A percentile compares a stretch with the other conserved stretches of the same genome.
Conservation (phyloP, 2,329 filamentous ascomycete genomes). For the Beauveria sp. region DNA sequence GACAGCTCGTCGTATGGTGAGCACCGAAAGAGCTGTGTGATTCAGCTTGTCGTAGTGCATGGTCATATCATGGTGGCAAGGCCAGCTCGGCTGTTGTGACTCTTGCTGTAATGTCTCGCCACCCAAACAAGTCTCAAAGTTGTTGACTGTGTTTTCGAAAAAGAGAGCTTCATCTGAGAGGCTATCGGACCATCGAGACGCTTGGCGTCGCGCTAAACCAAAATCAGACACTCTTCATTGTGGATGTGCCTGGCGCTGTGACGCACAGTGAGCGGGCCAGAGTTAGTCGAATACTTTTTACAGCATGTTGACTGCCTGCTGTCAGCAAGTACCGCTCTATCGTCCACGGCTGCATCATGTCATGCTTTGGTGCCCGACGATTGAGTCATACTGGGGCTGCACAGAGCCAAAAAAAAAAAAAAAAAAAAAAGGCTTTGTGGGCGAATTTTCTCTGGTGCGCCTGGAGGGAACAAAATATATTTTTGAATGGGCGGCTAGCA, state of each 20-base stretch:
- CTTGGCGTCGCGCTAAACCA: not conserved
- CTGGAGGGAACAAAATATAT: not conserved
- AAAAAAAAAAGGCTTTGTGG: slow-evolving; percentile 1
- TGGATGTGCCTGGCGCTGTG: not conserved
- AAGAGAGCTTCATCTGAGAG: not conserved
- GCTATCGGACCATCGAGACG: not conserved
- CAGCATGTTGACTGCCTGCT: not conserved
- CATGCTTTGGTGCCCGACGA: slow-evolving; percentile 6
- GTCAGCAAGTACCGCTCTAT: not conserved
- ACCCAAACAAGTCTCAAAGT: not conserved
- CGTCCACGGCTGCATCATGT: not conserved
- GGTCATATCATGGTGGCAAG: slow-evolving; percentile 8
- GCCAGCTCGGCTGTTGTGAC: not conserved
- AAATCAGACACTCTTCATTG: not conserved
- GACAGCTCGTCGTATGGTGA: not conserved
- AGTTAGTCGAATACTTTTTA: not conserved
- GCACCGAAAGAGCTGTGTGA: not conserved
- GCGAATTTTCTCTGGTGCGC: not conserved
- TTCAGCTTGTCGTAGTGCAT: slow-evolving; percentile 1
- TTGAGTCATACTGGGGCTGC: slow-evolving; percentile 11
- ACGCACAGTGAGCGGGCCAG: not conserved
- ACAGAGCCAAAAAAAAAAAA: not conserved
- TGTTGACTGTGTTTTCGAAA: not conserved
- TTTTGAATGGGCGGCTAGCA: not conserved
- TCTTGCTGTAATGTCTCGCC: not conserved